A percentile compares a stretch with the other conserved stretches of the same genome.
phyloP scores from a whole-genome alignment of 257 asterid genomes.

The Eustoma russellianum region DNA sequence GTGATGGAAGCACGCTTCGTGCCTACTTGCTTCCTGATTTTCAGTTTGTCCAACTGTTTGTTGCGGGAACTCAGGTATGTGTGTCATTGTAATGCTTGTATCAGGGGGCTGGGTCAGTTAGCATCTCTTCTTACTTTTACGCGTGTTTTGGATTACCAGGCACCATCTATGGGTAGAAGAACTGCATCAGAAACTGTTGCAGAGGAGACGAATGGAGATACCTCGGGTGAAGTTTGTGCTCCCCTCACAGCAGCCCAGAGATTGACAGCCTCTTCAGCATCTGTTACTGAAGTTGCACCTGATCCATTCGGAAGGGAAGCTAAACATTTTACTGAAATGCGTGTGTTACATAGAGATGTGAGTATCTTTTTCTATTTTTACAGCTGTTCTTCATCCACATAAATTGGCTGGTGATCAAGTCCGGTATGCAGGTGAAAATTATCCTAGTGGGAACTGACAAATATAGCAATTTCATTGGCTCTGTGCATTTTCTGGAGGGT shows the following conservation, averaged over 20 bases:
- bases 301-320: conserved; percentile 96
- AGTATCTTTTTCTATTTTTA: conserved; percentile 13
- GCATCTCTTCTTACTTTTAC: not conserved
- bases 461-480: conserved; percentile 76
- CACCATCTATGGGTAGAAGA: conserved; percentile 92
- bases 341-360: conserved; percentile 90
- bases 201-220: conserved; percentile 63
- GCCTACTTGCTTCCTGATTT: conserved; percentile 87
- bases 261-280: conserved; percentile 56
- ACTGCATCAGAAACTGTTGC: conserved; percentile 46
- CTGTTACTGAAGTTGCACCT: conserved; percentile 58
- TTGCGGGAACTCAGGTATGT: conserved; percentile 85
- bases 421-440: conserved; percentile 63
- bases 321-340: conserved; percentile 89
- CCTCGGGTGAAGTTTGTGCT: conserved; percentile 43
- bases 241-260: conserved; percentile 88
- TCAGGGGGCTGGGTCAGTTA: not conserved
- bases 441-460: conserved; percentile 96
- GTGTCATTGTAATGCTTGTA: no score
- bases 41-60: conserved; percentile 79
- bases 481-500: conserved; percentile 83
- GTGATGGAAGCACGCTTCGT: conserved; percentile 95
- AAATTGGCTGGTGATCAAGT: conserved; percentile 1
- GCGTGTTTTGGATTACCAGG: conserved; percentile 24
- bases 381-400: not conserved